Conservation (phyloP, 352 stramenopile species). For the Phytophthora crassamura region DNA sequence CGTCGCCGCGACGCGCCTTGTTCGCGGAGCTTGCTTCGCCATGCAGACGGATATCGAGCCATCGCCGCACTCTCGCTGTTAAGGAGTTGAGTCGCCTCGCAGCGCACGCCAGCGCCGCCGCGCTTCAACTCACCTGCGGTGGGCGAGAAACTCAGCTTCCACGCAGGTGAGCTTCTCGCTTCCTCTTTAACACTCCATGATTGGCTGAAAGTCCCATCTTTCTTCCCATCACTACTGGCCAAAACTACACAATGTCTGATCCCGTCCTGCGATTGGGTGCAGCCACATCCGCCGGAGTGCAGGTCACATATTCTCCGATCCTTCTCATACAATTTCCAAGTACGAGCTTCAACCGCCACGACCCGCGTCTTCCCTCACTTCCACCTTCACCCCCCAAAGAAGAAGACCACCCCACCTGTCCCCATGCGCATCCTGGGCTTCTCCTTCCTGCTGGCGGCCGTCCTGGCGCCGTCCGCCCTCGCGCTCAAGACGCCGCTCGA, state of each 20-base stretch:
- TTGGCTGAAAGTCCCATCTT: constrained; percentile 9
- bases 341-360: constrained; percentile 28
- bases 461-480: constrained; percentile 34
- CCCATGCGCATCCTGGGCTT: constrained; percentile 28
- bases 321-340: constrained; percentile 29
- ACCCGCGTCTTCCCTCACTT: constrained; percentile 24
- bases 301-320: constrained; percentile 29
- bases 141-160: neutral
- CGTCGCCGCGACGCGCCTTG: too few relatives aligned
- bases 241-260: neutral
- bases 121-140: too few relatives aligned
- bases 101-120: too few relatives aligned
- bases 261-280: constrained; percentile 23
- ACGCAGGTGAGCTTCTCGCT: constrained; percentile 18
- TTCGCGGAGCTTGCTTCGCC: too few relatives aligned
- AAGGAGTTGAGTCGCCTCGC: too few relatives aligned
- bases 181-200: neutral
- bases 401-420: constrained; percentile 20
- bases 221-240: constrained; percentile 3
- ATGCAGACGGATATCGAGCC: too few relatives aligned
- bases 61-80: too few relatives aligned
- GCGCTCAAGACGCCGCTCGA: constrained; percentile 65
- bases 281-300: constrained; percentile 16
- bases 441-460: constrained; percentile 28
- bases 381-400: constrained; percentile 22